phyloP scores from a whole-genome alignment of 495 filamentous ascomycete genomes.

The Xylaria castorea region DNA sequence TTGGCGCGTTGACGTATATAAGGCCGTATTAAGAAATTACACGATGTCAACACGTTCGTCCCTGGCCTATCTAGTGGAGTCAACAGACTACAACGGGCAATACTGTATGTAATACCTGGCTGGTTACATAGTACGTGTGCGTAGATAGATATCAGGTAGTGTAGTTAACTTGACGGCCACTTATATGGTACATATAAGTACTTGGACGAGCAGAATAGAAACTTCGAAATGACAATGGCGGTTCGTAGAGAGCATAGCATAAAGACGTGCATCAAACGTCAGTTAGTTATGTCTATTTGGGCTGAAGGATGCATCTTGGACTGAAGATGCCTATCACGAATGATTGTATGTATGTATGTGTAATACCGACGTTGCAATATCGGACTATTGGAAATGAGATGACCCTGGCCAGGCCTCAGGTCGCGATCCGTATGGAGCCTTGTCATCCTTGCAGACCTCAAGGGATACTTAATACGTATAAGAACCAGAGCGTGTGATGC shows the following conservation, averaged over 20 bases:
- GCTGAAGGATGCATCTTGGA: neutral
- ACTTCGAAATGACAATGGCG: neutral
- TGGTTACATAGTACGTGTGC: neutral
- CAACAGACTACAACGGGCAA: neutral
- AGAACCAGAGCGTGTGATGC: neutral
- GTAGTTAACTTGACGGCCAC: neutral
- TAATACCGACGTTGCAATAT: constrained; percentile 18
- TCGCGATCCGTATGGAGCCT: constrained; percentile 6
- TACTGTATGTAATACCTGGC: neutral
- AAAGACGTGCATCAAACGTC: neutral
- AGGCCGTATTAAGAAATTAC: constrained; percentile 12
- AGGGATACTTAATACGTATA: no score
- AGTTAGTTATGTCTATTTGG: neutral
- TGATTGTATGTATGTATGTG: neutral
- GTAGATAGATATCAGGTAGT: neutral
- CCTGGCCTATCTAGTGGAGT: constrained; percentile 5
- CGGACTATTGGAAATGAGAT: constrained; percentile 10
- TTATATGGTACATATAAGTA: neutral
- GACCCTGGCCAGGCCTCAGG: neutral
- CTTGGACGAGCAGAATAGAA: neutral
- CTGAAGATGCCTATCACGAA: neutral
- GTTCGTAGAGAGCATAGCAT: neutral
- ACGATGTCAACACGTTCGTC: neutral
- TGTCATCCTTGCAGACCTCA: constrained; percentile 11
- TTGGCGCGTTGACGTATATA: constrained; percentile 12